phyloP scores from a whole-genome alignment of 116 monocot genomes.

The Dioscorea cayenensis region DNA sequence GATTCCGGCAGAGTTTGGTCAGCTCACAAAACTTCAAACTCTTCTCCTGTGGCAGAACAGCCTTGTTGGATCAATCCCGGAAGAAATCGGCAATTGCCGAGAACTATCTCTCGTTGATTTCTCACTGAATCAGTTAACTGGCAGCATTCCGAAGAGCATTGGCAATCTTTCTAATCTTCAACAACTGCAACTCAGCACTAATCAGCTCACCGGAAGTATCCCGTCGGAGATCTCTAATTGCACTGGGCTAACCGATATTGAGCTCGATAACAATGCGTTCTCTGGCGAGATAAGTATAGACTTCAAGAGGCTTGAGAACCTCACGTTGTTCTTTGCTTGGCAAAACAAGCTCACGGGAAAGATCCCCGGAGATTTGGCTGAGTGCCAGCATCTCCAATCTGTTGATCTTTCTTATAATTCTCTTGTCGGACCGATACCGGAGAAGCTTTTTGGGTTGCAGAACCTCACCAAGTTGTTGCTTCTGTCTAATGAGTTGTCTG shows the following conservation, averaged over 20 bases:
- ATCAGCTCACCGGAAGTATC: conserved; percentile 58
- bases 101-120: conserved; percentile 60
- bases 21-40: conserved; percentile 54
- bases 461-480: conserved; percentile 86
- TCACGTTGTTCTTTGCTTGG: conserved; percentile 87
- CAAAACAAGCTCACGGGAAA: conserved; percentile 71
- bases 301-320: conserved; percentile 40
- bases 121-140: conserved; percentile 64
- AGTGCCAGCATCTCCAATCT: conserved; percentile 53
- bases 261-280: conserved; percentile 81
- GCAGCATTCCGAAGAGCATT: conserved; percentile 50
- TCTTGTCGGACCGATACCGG: conserved; percentile 64
- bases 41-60: conserved; percentile 87
- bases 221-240: conserved; percentile 72
- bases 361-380: conserved; percentile 54
- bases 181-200: conserved; percentile 74
- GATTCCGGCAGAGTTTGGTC: conserved; percentile 58
- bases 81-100: conserved; percentile 51
- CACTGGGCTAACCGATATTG: conserved; percentile 47
- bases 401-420: conserved; percentile 87
- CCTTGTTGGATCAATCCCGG: conserved; percentile 67
- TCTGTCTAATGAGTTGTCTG: conserved; percentile 70
- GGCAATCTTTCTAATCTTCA: conserved; percentile 50
- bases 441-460: conserved; percentile 47
- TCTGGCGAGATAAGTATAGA: conserved; percentile 69